phyloP scores from a whole-genome alignment of 352 stramenopile genomes.

The Phytophthora hybrid region DNA sequence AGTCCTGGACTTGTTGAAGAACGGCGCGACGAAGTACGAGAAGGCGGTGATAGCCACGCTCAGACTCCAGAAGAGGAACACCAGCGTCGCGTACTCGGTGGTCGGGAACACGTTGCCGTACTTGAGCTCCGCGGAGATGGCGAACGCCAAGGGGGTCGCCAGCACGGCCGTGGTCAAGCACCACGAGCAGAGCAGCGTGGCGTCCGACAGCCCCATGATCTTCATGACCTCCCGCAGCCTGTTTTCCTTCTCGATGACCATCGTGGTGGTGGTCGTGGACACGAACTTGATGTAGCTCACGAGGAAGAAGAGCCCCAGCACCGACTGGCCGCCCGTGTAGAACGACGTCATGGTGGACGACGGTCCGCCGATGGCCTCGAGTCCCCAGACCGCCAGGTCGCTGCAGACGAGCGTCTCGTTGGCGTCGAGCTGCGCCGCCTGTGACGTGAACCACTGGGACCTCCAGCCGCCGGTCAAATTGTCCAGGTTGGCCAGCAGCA shows the following conservation, averaged over 20 bases:
- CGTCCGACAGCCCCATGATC: conserved; percentile 82
- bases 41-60: conserved; percentile 71
- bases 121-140: conserved; percentile 62
- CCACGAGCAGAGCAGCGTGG: conserved; percentile 72
- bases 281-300: conserved; percentile 76
- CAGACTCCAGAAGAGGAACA: conserved; percentile 74
- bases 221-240: conserved; percentile 84
- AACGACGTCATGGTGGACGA: conserved; percentile 63
- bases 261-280: conserved; percentile 68
- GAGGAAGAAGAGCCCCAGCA: conserved; percentile 68
- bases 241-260: conserved; percentile 88
- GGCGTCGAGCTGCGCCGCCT: conserved; percentile 24
- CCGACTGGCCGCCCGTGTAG: conserved; percentile 67
- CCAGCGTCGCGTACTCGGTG: conserved; percentile 64
- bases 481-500: conserved; percentile 74
- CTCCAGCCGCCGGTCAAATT: conserved; percentile 45
- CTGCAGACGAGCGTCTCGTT: conserved; percentile 52
- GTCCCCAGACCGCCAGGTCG: conserved; percentile 29
- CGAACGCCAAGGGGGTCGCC: conserved; percentile 59
- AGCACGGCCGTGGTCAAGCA: conserved; percentile 58
- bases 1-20: conserved; percentile 75
- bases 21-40: conserved; percentile 69
- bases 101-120: conserved; percentile 73
- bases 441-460: conserved; percentile 41
- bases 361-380: conserved; percentile 46